Evolutionary conservation across 2,329 filamentous ascomycete genomes (phyloP), one percentile per base, ranked within the genome.

Genomic region (Scortechinia acanthostroma): DNA sequence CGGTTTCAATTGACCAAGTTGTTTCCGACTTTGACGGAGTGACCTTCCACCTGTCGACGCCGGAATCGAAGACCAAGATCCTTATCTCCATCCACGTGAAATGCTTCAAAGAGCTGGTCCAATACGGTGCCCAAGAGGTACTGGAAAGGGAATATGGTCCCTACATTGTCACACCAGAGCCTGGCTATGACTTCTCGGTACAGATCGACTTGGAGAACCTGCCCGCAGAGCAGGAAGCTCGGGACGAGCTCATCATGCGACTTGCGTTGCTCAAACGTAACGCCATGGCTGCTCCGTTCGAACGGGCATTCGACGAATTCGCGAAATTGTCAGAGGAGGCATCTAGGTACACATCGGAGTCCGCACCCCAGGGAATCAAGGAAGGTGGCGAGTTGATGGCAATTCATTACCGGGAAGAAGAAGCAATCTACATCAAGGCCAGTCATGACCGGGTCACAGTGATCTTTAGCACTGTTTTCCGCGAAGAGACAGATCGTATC

Each of bases 21-120:
- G 89, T 96, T 51, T 97, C 91, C 62, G 93, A 99, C 70, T 99
- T 99, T 62, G 94, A 98, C 69, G 91, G 91, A 62, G 93, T 97
- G 56, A 95, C 88, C 54, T 99, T 97, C 70, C 93, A 98, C 68
- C 91, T 98, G 60, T 97, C 91, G 28, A 98, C 93, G 1, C 93
- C 91, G 48, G 90, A 95, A 65, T 73, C 82, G 50, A 97, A 97
- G 75, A 84, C 88, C 43, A 89, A 94, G 70, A 96, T 99, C 53
- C 77, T 95, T 44, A 83, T 99, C 48, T 98, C 93, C 19, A 86
- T 98, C 57, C 82, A 89, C 65, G 89, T 99, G 65, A 87, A 91
- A 71, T 99, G 93, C 73, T 99, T 84, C 72, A 77, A 80, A 54
- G 94, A 99, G 63, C 77, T 99, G 35, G 77, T 97, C 49, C 80